Evolutionary conservation across 805 yeast species (phyloP).

Genomic region (Spathaspora gorwiae): DNA sequence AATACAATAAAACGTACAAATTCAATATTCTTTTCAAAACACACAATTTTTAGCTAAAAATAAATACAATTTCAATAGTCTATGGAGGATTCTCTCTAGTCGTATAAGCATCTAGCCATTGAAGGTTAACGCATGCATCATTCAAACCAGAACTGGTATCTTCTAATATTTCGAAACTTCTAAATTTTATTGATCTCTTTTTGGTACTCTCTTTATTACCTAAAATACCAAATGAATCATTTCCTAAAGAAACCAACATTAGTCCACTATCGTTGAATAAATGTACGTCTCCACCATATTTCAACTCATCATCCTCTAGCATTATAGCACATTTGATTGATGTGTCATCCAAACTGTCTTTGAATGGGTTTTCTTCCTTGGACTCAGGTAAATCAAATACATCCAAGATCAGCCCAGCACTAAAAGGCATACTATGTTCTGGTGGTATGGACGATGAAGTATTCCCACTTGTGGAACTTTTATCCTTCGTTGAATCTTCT

Average conservation of each 20-base stretch:
- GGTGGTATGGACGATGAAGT: background rate
- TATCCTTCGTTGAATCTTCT: background rate
- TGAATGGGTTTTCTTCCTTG: slow-evolving; percentile 16
- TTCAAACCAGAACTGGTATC: slow-evolving; percentile 25
- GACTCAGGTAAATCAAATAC: slow-evolving; percentile 31
- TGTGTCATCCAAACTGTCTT: slow-evolving; percentile 11
- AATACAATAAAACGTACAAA: too few species aligned
- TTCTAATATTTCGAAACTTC: slow-evolving; percentile 36
- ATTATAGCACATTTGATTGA: slow-evolving; percentile 16
- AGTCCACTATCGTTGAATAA: slow-evolving; percentile 24
- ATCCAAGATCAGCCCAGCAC: background rate
- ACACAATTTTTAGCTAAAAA: too few species aligned
- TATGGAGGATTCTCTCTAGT: slow-evolving; percentile 38
- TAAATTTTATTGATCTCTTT: slow-evolving; percentile 18
- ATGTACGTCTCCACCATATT: slow-evolving; percentile 28
- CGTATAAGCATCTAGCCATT: slow-evolving; percentile 37
- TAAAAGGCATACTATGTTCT: background rate
- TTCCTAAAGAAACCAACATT: slow-evolving; percentile 15
- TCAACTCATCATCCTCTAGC: slow-evolving; percentile 30
- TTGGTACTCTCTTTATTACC: background rate
- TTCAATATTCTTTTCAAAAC: too few species aligned
- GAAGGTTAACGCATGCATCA: slow-evolving; percentile 32
- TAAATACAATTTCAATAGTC: too few species aligned
- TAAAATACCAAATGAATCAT: slow-evolving; percentile 11
- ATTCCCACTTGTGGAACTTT: background rate